Base-by-base conservation (phyloP, 1,284 basidiomycete species). In the Malassezia caprae region DNA sequence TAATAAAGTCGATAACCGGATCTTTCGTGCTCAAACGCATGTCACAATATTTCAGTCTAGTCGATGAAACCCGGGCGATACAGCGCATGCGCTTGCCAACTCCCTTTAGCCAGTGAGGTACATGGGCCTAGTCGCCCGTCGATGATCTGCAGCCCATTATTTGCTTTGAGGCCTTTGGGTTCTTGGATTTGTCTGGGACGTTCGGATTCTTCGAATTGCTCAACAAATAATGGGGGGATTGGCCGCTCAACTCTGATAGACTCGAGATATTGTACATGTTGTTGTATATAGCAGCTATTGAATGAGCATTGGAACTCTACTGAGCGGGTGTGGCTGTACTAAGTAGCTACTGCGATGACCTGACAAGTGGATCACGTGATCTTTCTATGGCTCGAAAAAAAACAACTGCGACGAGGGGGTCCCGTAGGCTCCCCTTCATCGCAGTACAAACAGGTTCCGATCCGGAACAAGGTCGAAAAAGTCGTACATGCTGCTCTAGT, bases 1-100 rank as follows among this genome's bases (percentile, higher is more conserved):
- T 68, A 68, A 68, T 68, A 68, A 65, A 68, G 66, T 68, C 60
- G 66, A 68, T 68, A 56, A 64, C 66, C 66, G 64, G 58, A 66
- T 68, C 62, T 65, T 65, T 63, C 64, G 65, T 66, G 64, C 66
- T 64, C 64, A 64, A 68, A 64, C 62, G 64, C 64, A 66, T 66
- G 66, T 64, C 66, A 68, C 66, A 65, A 55, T 61, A 64, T 64
- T 64, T 68, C 66, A 68, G 53, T 63, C 66, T 64, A 68, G 66
- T 64, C 56, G 66, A 68, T 68, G 66, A 68, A 68, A 60, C 51
- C 64, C 64, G 66, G 59, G 62, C 49, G 66, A 56, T 66, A 47
- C 62, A 63, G 59, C 63, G 64, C 62, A 11, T 10, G 37, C 48
- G 46, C 30, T 46, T 57, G 55, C 50, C 55, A 57, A 57, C 44